Conservation (phyloP, 176 grass and related monocot species). For the Hsuehochloa calcarea region DNA sequence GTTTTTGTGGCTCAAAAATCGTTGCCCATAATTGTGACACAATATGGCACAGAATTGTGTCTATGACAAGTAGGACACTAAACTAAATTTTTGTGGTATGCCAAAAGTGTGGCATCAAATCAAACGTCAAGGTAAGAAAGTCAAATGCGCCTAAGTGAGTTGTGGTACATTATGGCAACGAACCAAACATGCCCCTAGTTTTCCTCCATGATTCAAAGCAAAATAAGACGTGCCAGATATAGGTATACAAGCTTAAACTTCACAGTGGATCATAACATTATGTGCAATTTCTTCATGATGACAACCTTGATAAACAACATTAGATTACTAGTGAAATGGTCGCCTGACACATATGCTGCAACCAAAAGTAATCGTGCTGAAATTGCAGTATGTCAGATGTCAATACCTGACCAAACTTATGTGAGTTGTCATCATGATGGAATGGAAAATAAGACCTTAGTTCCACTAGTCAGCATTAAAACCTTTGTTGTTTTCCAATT, state of each 20-base stretch:
- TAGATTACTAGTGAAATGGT: constrained; percentile 12
- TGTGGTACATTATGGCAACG: too few relatives aligned
- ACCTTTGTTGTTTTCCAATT: constrained; percentile 5
- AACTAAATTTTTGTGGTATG: too few relatives aligned
- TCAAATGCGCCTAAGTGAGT: too few relatives aligned
- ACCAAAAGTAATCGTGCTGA: constrained; percentile 20
- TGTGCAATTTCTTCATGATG: neutral
- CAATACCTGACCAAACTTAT: constrained; percentile 31
- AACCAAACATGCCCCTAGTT: neutral
- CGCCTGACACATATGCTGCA: constrained; percentile 24
- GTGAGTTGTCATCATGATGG: constrained; percentile 33
- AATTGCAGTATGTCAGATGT: constrained; percentile 35
- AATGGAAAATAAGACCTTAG: constrained; percentile 31
- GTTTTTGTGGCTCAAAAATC: too few relatives aligned
- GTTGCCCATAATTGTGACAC: too few relatives aligned
- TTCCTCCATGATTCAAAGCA: neutral
- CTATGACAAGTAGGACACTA: too few relatives aligned
- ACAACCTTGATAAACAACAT: constrained; percentile 4
- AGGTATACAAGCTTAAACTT: neutral
- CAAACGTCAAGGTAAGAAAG: too few relatives aligned
- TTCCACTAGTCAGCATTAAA: constrained; percentile 35
- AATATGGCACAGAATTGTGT: too few relatives aligned
- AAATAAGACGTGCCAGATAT: neutral
- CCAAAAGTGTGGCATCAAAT: too few relatives aligned
- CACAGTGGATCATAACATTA: neutral